Conservation (phyloP, 2,329 filamentous ascomycete genomes). For the Madurella fahalii region DNA sequence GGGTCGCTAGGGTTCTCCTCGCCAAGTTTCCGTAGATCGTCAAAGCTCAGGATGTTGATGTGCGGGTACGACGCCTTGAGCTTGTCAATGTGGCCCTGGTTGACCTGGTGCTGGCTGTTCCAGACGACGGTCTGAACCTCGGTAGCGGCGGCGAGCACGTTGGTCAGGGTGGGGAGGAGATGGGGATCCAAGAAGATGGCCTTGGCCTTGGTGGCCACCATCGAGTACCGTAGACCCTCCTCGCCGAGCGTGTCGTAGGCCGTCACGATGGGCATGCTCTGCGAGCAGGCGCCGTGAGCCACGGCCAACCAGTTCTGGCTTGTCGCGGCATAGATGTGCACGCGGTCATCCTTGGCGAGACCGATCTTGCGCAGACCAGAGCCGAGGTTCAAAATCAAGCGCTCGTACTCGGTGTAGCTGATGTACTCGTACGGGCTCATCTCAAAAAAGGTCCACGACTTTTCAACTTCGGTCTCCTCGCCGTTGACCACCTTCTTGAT, state of each 20-base stretch:
- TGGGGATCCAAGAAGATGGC: constrained; percentile 72
- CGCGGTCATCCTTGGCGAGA: constrained; percentile 60
- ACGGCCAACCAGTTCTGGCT: constrained; percentile 50
- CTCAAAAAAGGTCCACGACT: constrained; percentile 85
- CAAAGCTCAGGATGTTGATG: constrained; percentile 46
- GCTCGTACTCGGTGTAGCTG: constrained; percentile 74
- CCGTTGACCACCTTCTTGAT: constrained; percentile 85
- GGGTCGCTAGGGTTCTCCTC: constrained; percentile 64
- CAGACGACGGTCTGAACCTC: constrained; percentile 51
- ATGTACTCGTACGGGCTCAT: constrained; percentile 74
- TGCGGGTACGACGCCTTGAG: constrained; percentile 47
- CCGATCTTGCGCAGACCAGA: constrained; percentile 70
- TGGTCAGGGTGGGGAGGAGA: constrained; percentile 56
- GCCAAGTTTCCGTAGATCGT: constrained; percentile 48
- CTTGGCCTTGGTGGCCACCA: constrained; percentile 67
- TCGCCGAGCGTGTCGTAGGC: constrained; percentile 77
- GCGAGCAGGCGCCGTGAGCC: constrained; percentile 57
- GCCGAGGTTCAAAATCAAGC: constrained; percentile 62
- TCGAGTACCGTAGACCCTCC: constrained; percentile 69
- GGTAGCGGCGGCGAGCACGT: constrained; percentile 49
- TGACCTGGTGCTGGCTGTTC: constrained; percentile 50
- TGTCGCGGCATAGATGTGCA: constrained; percentile 79
- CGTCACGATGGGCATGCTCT: constrained; percentile 80
- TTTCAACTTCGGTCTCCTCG: constrained; percentile 73
- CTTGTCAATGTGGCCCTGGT: constrained; percentile 47